phyloP scores from a whole-genome alignment of 148 eudicot species.

The Chenopodium suecicum region DNA sequence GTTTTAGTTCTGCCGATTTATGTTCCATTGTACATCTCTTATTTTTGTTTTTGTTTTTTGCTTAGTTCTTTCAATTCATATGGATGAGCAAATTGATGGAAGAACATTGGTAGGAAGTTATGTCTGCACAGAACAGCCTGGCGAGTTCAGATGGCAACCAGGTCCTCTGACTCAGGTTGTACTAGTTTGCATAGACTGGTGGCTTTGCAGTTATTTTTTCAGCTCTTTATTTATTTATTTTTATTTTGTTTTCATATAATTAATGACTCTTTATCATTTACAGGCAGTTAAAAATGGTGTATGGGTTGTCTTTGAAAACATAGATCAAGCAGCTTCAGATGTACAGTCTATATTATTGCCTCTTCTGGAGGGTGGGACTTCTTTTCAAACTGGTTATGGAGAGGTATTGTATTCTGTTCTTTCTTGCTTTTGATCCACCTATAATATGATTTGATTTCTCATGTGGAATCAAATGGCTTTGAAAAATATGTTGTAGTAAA shows the following conservation, averaged over 20 bases:
- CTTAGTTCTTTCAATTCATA: constrained; percentile 76
- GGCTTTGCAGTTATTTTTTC: not conserved
- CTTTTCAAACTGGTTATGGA: constrained; percentile 82
- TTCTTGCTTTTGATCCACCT: constrained; percentile 13
- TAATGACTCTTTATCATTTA: constrained; percentile 4
- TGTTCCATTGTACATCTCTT: not conserved
- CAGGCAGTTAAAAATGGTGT: constrained; percentile 87
- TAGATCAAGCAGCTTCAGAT: constrained; percentile 95
- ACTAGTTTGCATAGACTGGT: not conserved
- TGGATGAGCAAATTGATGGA: constrained; percentile 99
- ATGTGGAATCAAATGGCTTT: not conserved
- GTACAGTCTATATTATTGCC: constrained; percentile 85
- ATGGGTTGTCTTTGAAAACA: constrained; percentile 95
- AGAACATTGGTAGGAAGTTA: constrained; percentile 86
- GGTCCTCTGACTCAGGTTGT: constrained; percentile 95
- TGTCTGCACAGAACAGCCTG: constrained; percentile 92
- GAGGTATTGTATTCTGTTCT: constrained; percentile 54
- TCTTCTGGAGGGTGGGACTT: constrained; percentile 74
- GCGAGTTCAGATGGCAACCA: constrained; percentile 99
- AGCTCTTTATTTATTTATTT: constrained; percentile 5
- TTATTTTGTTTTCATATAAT: constrained; percentile 4
- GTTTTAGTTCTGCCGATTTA: constrained; percentile 5
- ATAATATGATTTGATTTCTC: not conserved
- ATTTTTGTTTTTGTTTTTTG: constrained; percentile 8
- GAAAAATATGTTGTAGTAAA: not conserved